phyloP scores from a whole-genome alignment of 257 asterid species.

The Lithospermum erythrorhizon region DNA sequence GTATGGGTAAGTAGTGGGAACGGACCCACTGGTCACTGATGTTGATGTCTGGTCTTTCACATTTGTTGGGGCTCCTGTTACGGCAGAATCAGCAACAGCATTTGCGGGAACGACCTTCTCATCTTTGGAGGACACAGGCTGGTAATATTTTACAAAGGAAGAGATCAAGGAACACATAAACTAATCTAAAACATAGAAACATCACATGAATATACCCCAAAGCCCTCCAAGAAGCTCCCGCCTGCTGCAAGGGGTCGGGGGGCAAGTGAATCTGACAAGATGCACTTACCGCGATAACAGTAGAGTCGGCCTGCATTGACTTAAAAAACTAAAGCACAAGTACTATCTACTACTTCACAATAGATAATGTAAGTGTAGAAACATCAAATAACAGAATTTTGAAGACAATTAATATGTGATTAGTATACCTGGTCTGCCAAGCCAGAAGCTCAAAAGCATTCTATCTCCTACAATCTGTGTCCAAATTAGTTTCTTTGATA shows the following conservation, averaged over 20 bases:
- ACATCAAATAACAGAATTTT: slow-evolving; percentile 11
- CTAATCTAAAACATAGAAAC: slow-evolving; percentile 19
- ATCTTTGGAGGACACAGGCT: slow-evolving; percentile 75
- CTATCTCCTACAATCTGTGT: slow-evolving; percentile 46
- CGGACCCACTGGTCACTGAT: slow-evolving; percentile 50
- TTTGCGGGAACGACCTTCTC: slow-evolving; percentile 62
- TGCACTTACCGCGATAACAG: too few relatives aligned
- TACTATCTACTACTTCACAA: too few relatives aligned
- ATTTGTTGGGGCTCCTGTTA: slow-evolving; percentile 51
- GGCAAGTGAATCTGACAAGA: too few relatives aligned
- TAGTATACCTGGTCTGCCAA: slow-evolving; percentile 63
- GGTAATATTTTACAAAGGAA: slow-evolving; percentile 30
- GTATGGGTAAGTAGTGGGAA: slow-evolving; percentile 32
- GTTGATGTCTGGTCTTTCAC: slow-evolving; percentile 49
- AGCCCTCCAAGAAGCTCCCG: too few relatives aligned
- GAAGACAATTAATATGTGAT: slow-evolving; percentile 2
- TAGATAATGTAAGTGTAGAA: too few relatives aligned
- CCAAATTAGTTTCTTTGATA: neutral
- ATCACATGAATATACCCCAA: too few relatives aligned
- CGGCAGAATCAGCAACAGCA: slow-evolving; percentile 54
- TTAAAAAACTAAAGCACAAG: too few relatives aligned
- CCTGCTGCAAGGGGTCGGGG: too few relatives aligned
- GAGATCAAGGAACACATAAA: slow-evolving; percentile 20
- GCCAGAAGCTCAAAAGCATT: slow-evolving; percentile 33
- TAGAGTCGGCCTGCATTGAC: too few relatives aligned